Base-by-base conservation (phyloP, 192 early-diverging fungal genomes). In the Backusella psychrophila region DNA sequence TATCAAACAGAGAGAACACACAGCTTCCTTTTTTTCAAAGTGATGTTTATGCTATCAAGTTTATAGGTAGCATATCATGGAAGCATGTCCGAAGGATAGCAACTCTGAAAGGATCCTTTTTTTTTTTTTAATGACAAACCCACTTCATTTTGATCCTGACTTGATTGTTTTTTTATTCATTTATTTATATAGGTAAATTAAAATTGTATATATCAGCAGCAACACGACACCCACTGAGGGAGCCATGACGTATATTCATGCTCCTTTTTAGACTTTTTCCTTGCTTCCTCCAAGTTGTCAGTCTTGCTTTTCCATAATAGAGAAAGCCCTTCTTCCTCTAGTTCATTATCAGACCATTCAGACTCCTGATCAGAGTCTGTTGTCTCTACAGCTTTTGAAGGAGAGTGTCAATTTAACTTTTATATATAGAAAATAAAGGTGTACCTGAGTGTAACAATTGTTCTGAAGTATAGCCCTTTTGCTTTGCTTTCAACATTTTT, bases 301-400 rank as follows among this genome's bases (percentile, higher is more conserved):
- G 23, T 2, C 9, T 63, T 63, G 23, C 11, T 29, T 29, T 63
- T 63, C 56, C 56, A 63, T 63, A 63, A 63, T 26, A 63, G 26
- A 63, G 56, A 63, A 63, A 63, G 56, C 6, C 56, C 56, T 29
- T 63, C 56, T 63, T 26, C 56, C n/a, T 63, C 56, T 63, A 63
- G 3, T 29, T 63, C 56, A 31, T 29, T 63, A n/a, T 63, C 56
- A 1, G 56, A 63, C 2, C 9, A 63, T 12, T 63, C 56, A 29
- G 56, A 63, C 9, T 63, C 56, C 26, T 23, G 23, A 26, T 63
- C 56, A 63, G 56, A 63, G 26, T 63, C 26, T 63, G 56, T 14
- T 63, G 23, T 29, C 26, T 63, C 56, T 63, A 63, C 56, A 63
- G 56, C 56, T 63, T 63, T 59, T 33, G 33, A 44, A 44, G 15